Evolutionary conservation across 306 rosid genomes (phyloP), one percentile per base, ranked within the genome.

Genomic region (Mucuna pruriens): DNA sequence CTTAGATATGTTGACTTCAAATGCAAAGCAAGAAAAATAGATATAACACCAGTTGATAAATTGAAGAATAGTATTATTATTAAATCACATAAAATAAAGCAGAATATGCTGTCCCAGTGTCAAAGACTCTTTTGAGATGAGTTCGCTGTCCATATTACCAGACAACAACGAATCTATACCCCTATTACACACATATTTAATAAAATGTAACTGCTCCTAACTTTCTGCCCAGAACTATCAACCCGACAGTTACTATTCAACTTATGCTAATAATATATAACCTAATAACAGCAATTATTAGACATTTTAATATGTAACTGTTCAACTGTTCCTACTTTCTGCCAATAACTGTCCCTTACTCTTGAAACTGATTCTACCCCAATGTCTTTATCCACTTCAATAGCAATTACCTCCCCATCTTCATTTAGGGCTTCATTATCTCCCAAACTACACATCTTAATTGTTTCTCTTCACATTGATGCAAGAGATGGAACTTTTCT

Each of bases 1-100:
- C 51, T 87, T 85, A 55, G 49, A 71, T 44, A 60, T 4, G 58
- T 79, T 74, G 67, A 82, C 87, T 54, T 80, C 78, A 82, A 87
- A 70, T 72, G 80, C 72, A 73, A 80, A 57, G 42, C 5, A 63
- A 74, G 55, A 73, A 69, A 76, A 48, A 62, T 4, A 7, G 12
- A 62, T 16, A 31, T 12, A 31, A 33, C 40, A 62, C 44, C 23
- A 31, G 69, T 9, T 31, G 23, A 62, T 33, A 62, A 6, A 31
- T 29, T 58, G 65, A 58, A 61, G 38, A 61, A 61, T 5, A 58
- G 36, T 25, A 58, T 61, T 61, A 58, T 61, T 61, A 12, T 5
- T 13, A 31, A 62, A 62, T 31, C 42, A 62, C 11, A 6, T 10
- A 61, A 19, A 62, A 31, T 15, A 6, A 20, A 31, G 40, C 67